These are phyloP conservation scores for Tulasnella sp. DNA, from an alignment of 768 basidiomycete genomes.

Conservation along the genomic window DNA sequence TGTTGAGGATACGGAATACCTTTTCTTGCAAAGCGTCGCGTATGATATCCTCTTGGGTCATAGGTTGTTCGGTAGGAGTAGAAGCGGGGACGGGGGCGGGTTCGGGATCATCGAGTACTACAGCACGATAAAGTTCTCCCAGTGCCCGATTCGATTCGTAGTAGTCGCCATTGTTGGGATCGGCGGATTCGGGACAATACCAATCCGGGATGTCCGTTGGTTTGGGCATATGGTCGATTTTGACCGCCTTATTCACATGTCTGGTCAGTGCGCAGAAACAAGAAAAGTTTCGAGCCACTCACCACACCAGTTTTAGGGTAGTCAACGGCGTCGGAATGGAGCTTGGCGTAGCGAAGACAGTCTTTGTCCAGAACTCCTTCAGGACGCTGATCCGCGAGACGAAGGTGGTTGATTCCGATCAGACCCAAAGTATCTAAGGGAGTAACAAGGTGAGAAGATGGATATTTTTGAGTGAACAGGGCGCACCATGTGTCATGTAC, in stretches of 20 bases:
- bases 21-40: not conserved
- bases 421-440: constrained; percentile 22
- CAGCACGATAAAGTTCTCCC: constrained; percentile 17
- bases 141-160: constrained; percentile 11
- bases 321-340: constrained; percentile 24
- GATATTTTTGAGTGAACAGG: not conserved
- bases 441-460: not conserved
- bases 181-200: not conserved
- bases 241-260: constrained; percentile 4
- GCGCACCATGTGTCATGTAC: constrained; percentile 22
- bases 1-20: not conserved
- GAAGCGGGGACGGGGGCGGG: not conserved
- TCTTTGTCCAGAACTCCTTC: constrained; percentile 22
- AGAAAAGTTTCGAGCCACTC: not conserved
- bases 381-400: constrained; percentile 24
- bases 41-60: not conserved
- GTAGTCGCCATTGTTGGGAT: constrained; percentile 6
- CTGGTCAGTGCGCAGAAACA: not conserved
- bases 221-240: constrained; percentile 2
- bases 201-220: constrained; percentile 16
- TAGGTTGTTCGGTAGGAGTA: not conserved
- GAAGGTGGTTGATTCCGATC: constrained; percentile 23
- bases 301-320: constrained; percentile 21
- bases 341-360: constrained; percentile 24
- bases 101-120: not conserved